Conservation (phyloP, 2,329 filamentous ascomycete species). For the Phyllosticta capitalensis region DNA sequence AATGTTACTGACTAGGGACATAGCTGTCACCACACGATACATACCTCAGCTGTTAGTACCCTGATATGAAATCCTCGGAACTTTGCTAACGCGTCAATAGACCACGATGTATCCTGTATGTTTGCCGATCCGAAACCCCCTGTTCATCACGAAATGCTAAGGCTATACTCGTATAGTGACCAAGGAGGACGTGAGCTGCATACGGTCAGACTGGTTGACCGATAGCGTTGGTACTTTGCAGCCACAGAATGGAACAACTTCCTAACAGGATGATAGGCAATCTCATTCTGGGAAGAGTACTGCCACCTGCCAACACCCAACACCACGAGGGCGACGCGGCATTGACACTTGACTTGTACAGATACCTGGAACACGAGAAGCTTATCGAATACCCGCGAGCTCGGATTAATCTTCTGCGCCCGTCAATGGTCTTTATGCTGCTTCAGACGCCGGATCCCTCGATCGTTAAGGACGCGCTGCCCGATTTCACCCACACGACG, state of each 20-base stretch:
- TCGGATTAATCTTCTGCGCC: conserved; percentile 81
- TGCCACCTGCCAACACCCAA: conserved; percentile 17
- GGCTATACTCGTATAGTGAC: conserved; percentile 55
- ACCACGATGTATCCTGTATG: conserved; percentile 55
- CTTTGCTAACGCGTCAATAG: conserved; percentile 31
- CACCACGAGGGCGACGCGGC: not conserved
- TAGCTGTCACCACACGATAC: conserved; percentile 54
- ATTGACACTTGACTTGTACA: conserved; percentile 18
- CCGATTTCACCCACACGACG: conserved; percentile 69
- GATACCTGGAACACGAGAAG: conserved; percentile 82
- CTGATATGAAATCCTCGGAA: not conserved
- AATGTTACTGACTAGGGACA: not conserved
- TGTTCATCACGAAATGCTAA: not conserved
- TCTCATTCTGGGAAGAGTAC: conserved; percentile 96
- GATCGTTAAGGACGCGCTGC: conserved; percentile 57
- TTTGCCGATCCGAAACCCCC: not conserved
- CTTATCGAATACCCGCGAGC: conserved; percentile 71
- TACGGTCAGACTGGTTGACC: conserved; percentile 91
- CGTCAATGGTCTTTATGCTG: conserved; percentile 86
- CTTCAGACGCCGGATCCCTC: conserved; percentile 58
- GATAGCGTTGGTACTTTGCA: conserved; percentile 61
- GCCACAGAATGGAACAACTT: not conserved
- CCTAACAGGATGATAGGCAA: conserved; percentile 50
- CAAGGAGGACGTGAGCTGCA: conserved; percentile 75
- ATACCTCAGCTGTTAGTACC: conserved; percentile 58